Evolutionary conservation across 164 flowering plant species (phyloP).

Genomic region (Taxillus chinensis): DNA sequence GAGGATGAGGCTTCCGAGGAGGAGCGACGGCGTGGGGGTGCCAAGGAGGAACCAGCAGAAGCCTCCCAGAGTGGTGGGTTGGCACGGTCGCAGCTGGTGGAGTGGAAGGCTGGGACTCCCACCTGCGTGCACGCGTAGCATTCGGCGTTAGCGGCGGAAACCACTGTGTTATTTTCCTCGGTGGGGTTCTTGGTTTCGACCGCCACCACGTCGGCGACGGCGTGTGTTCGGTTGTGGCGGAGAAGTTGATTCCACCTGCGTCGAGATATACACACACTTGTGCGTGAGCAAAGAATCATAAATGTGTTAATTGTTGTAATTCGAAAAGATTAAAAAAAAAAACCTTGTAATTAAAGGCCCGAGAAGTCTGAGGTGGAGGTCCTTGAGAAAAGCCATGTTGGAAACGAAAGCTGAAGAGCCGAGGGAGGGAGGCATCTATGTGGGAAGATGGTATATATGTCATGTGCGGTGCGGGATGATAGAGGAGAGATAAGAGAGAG

Average conservation of each 20-base stretch:
- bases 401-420: too few relatives aligned
- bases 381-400: too few relatives aligned
- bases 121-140: conserved; percentile 95
- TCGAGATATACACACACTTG: too few relatives aligned
- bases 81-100: conserved; percentile 79
- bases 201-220: background rate
- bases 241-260: conserved; percentile 31
- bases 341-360: too few relatives aligned
- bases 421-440: too few relatives aligned
- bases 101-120: conserved; percentile 88
- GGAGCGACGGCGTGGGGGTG: conserved; percentile 43
- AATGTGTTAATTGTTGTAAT: too few relatives aligned
- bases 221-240: background rate
- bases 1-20: background rate
- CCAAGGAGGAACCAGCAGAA: conserved; percentile 72
- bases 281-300: too few relatives aligned
- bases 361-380: too few relatives aligned
- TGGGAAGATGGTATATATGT: too few relatives aligned
- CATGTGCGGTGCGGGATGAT: too few relatives aligned
- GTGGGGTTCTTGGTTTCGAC: conserved; percentile 8
- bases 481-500: too few relatives aligned
- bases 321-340: too few relatives aligned
- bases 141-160: conserved; percentile 27
- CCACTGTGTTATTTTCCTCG: conserved; percentile 13
- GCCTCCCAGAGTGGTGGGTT: conserved; percentile 86